Conservation (phyloP, 352 stramenopile species). For the Phytophthora rubi region DNA sequence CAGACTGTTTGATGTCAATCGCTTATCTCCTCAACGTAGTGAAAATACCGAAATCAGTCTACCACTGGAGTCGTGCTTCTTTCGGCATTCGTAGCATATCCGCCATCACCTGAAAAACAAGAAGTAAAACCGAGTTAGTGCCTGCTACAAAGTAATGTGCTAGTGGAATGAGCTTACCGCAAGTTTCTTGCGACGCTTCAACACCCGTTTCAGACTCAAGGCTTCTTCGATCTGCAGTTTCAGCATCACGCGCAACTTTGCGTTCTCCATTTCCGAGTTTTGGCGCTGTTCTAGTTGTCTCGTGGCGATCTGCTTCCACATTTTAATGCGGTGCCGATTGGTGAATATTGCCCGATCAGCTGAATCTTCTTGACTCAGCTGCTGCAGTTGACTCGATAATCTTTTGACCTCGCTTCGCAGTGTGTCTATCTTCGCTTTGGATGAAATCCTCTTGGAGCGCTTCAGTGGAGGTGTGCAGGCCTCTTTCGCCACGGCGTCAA, state of each 20-base stretch:
- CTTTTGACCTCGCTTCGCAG: background rate
- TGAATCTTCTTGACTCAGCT: background rate
- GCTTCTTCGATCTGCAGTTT: background rate
- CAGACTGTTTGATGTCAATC: too few relatives aligned
- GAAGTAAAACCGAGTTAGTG: too few relatives aligned
- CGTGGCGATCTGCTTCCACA: background rate
- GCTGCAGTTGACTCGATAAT: background rate
- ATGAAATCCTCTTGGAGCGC: background rate
- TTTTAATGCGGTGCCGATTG: background rate
- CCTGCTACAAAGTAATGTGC: too few relatives aligned
- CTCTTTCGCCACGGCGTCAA: background rate
- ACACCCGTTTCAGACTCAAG: background rate
- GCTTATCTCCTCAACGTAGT: too few relatives aligned
- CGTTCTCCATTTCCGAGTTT: background rate
- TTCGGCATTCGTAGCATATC: too few relatives aligned
- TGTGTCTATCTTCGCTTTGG: background rate
- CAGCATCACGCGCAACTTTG: background rate
- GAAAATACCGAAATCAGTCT: too few relatives aligned
- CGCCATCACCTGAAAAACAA: too few relatives aligned
- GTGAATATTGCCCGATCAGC: background rate
- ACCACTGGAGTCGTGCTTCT: too few relatives aligned
- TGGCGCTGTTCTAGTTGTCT: background rate
- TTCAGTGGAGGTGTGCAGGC: background rate
- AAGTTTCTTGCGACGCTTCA: background rate
- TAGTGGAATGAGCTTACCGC: background rate